phyloP scores from a whole-genome alignment of 2,329 filamentous ascomycete species.

The Venturia pyrina region DNA sequence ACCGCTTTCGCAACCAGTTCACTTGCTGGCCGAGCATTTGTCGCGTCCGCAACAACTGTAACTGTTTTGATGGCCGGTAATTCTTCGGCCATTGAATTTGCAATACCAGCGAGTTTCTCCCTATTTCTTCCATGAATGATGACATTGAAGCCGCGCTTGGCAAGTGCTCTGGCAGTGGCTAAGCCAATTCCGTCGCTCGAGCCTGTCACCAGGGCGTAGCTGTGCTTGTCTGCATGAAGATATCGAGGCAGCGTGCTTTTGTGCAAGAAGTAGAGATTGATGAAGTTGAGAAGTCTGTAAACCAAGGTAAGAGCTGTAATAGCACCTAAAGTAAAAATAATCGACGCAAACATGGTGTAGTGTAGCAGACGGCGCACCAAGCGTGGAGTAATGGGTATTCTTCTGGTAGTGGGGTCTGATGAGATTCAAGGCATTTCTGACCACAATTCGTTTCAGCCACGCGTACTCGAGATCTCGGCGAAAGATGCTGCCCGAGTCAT shows the following conservation, averaged over 20 bases:
- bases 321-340: background rate
- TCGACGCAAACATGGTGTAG: background rate
- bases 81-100: slow-evolving; percentile 27
- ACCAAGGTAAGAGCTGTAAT: background rate
- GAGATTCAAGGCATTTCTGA: no score
- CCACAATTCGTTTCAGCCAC: no score
- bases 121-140: slow-evolving; percentile 47
- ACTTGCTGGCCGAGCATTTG: slow-evolving; percentile 21
- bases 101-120: slow-evolving; percentile 36
- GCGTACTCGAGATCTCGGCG: no score
- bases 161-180: slow-evolving; percentile 42
- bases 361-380: background rate
- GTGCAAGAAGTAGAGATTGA: slow-evolving; percentile 10
- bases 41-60: slow-evolving; percentile 36
- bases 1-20: slow-evolving; percentile 14
- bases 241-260: slow-evolving; percentile 10
- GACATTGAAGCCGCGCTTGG: slow-evolving; percentile 43
- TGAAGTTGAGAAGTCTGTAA: background rate
- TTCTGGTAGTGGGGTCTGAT: no score
- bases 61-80: slow-evolving; percentile 33
- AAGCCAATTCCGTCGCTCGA: slow-evolving; percentile 46
- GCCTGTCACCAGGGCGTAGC: slow-evolving; percentile 44
- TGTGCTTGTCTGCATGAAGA: background rate
- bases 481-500: no score
- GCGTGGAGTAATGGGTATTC: no score